phyloP scores from a whole-genome alignment of 495 filamentous ascomycete species.

The Trichoderma virens region DNA sequence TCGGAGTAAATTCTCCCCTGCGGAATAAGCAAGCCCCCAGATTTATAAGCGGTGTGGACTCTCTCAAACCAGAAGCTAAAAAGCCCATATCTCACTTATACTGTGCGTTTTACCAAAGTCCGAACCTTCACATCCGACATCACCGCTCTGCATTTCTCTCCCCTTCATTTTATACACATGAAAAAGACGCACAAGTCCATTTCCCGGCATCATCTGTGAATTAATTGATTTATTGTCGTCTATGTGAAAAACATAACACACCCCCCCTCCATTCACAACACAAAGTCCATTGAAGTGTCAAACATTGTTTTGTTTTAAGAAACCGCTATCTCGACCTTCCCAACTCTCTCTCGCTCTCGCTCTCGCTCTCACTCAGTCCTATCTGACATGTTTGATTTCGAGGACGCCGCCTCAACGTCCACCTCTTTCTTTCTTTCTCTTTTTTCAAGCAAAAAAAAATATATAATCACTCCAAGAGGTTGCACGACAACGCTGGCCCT shows the following conservation, averaged over 20 bases:
- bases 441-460: background rate
- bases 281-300: background rate
- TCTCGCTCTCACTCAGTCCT: background rate
- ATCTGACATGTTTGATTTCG: background rate
- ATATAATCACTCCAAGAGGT: background rate
- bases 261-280: background rate
- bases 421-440: background rate
- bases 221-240: background rate
- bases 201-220: constrained; percentile 4
- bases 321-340: background rate
- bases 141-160: background rate
- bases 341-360: background rate
- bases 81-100: too few species aligned
- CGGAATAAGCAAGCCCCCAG: too few species aligned
- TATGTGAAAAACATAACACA: constrained; percentile 1
- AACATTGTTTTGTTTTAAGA: background rate
- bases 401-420: background rate
- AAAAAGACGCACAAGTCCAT: background rate
- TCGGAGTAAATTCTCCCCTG: too few species aligned
- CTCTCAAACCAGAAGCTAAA: too few species aligned
- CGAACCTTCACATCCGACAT: too few species aligned
- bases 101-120: too few species aligned
- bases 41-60: too few species aligned
- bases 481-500: background rate
- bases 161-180: background rate